Evolutionary conservation across 2,329 filamentous ascomycete genomes (phyloP).

Genomic region (Colletotrichum godetiae): DNA sequence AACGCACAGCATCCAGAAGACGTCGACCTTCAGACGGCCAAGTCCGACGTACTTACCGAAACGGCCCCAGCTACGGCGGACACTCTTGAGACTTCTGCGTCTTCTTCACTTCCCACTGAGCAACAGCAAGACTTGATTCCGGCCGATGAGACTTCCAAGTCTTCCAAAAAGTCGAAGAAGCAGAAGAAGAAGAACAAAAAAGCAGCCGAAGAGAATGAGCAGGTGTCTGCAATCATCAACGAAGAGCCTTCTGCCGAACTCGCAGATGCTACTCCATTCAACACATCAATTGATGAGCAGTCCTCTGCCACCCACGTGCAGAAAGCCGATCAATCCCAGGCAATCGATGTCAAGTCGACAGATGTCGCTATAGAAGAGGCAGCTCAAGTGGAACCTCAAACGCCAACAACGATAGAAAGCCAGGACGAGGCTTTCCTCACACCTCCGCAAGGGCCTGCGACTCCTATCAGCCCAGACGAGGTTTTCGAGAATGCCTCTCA

Average conservation of each 20-base stretch:
- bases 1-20: conserved; percentile 12
- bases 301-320: neutral
- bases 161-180: conserved; percentile 29
- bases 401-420: conserved; percentile 8
- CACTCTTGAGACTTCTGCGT: neutral
- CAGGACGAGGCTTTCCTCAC: conserved; percentile 12
- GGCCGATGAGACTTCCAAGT: conserved; percentile 16
- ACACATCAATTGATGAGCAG: neutral
- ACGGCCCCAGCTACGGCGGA: neutral
- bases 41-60: neutral
- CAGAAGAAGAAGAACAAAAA: conserved; percentile 40
- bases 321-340: neutral
- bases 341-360: neutral
- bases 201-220: neutral
- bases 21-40: neutral
- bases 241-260: neutral
- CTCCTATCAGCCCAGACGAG: neutral
- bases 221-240: neutral
- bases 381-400: conserved; percentile 2
- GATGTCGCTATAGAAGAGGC: neutral
- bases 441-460: neutral
- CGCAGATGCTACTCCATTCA: neutral
- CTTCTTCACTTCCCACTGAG: conserved; percentile 23
- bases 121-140: neutral
- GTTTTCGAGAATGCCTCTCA: conserved; percentile 12